Percentiles rank a stretch among this genome's conserved stretches.
phyloP scores from a whole-genome alignment of 805 yeast species.

The Kurtzmaniella fragi region DNA sequence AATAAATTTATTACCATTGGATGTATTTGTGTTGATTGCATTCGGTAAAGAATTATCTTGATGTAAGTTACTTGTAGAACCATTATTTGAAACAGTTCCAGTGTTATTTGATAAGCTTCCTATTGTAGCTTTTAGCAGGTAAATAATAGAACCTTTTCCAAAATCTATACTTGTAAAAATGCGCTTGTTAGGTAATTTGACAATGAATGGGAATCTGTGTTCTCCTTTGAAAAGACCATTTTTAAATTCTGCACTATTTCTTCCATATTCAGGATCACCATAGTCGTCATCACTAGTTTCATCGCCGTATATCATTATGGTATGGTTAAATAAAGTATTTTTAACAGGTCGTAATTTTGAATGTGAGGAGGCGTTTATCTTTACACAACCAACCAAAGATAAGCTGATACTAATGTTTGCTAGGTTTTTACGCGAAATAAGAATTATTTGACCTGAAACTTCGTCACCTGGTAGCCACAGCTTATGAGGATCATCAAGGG shows the following conservation, averaged over 20 bases:
- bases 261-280: conserved; percentile 7
- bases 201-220: conserved; percentile 82
- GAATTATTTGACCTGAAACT: conserved; percentile 57
- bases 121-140: conserved; percentile 52
- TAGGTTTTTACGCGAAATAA: conserved; percentile 51
- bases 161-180: conserved; percentile 73
- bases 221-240: conserved; percentile 72
- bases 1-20: conserved; percentile 7
- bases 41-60: background rate
- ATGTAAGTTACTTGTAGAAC: conserved; percentile 3
- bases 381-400: conserved; percentile 52
- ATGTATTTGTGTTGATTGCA: conserved; percentile 1
- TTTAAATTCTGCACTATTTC: conserved; percentile 13
- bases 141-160: conserved; percentile 79
- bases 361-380: conserved; percentile 48
- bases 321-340: conserved; percentile 51
- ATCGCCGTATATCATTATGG: conserved; percentile 54
- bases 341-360: conserved; percentile 50
- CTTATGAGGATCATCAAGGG: conserved; percentile 69
- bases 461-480: conserved; percentile 78
- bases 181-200: conserved; percentile 70
- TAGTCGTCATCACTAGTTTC: conserved; percentile 13
- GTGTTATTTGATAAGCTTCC: conserved; percentile 8
- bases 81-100: conserved; percentile 3
- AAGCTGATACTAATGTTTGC: conserved; percentile 50